phyloP scores from a whole-genome alignment of 169 alveolate species.

The Babesia bigemina region DNA sequence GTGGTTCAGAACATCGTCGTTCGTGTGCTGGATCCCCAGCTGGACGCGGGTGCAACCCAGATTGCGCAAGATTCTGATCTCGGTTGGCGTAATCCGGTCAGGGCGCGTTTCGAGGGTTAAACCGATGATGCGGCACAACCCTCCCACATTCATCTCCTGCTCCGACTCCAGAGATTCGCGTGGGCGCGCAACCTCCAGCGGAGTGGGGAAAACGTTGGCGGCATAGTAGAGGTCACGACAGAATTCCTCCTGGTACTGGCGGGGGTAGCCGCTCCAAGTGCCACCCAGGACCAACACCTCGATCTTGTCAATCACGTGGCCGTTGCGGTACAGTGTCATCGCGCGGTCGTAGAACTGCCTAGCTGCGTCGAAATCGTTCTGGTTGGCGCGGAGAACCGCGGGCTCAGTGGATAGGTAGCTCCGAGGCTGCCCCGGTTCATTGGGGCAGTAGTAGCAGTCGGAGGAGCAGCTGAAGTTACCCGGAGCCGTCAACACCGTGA shows the following conservation, averaged over 20 bases:
- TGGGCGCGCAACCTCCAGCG: slow-evolving; percentile 64
- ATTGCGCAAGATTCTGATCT: slow-evolving; percentile 81
- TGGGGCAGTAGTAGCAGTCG: slow-evolving; percentile 92
- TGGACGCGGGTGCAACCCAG: slow-evolving; percentile 93
- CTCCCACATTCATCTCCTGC: slow-evolving; percentile 69
- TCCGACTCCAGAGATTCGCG: slow-evolving; percentile 60
- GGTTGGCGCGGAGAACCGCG: slow-evolving; percentile 93
- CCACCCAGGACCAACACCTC: slow-evolving; percentile 93
- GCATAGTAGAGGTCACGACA: slow-evolving; percentile 92
- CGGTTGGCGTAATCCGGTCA: slow-evolving; percentile 87
- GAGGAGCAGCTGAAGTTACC: slow-evolving; percentile 91
- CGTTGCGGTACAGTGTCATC: slow-evolving; percentile 87
- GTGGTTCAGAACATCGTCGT: slow-evolving; percentile 80
- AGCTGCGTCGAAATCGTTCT: slow-evolving; percentile 88
- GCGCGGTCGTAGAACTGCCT: slow-evolving; percentile 91
- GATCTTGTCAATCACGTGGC: slow-evolving; percentile 91
- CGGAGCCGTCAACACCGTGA: slow-evolving; percentile 93
- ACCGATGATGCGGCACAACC: slow-evolving; percentile 74
- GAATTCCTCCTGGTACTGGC: slow-evolving; percentile 87
- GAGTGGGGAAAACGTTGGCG: slow-evolving; percentile 86
- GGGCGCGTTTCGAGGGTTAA: slow-evolving; percentile 91
- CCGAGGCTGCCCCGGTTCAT: slow-evolving; percentile 95
- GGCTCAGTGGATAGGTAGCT: slow-evolving; percentile 94
- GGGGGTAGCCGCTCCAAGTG: slow-evolving; percentile 92
- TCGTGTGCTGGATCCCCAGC: slow-evolving; percentile 92